Percentiles rank a stretch among this genome's conserved stretches.
phyloP scores from a whole-genome alignment of 2,329 filamentous ascomycete species.

The Tolypocladium nubicola region DNA sequence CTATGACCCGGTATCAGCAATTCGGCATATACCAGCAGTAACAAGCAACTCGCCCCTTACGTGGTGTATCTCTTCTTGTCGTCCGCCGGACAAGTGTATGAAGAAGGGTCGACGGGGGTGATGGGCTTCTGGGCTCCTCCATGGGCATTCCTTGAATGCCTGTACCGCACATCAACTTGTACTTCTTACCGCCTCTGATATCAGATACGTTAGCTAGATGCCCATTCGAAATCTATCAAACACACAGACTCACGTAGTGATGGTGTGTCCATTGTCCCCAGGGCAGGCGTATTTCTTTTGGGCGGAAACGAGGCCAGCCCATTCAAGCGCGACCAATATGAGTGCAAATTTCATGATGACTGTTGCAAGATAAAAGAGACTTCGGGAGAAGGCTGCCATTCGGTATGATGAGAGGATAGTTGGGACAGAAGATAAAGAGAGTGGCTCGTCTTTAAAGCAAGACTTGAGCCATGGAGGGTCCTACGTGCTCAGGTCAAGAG shows the following conservation, averaged over 20 bases:
- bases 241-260: neutral
- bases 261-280: neutral
- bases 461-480: no score
- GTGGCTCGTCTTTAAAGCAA: neutral
- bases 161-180: neutral
- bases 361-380: no score
- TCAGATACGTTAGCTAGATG: neutral
- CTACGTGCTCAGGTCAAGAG: no score
- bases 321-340: neutral
- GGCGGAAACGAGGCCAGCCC: neutral
- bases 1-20: neutral
- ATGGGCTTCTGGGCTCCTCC: neutral
- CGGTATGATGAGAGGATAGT: neutral
- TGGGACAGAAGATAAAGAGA: neutral
- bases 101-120: neutral
- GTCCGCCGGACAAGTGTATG: neutral
- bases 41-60: neutral
- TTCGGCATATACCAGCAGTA: neutral
- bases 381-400: neutral
- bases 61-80: slow-evolving; percentile 1
- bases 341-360: neutral
- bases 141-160: neutral
- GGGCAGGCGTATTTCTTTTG: neutral
- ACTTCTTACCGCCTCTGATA: neutral
- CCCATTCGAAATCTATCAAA: neutral